phyloP scores from a whole-genome alignment of 208 protist species.

The Porcisia hertigi region DNA sequence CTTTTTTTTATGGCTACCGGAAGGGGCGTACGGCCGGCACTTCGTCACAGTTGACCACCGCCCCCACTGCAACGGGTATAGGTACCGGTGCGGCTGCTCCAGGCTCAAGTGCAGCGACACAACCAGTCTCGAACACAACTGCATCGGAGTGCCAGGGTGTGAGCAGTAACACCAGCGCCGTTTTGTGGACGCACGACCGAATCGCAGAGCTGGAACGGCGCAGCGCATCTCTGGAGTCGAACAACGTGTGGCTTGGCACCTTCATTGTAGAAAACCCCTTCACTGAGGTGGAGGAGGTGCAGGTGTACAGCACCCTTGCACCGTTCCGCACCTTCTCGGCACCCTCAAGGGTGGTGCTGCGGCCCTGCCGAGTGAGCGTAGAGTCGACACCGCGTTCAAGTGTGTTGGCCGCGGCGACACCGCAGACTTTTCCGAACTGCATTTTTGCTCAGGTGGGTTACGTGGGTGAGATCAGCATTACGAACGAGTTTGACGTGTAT shows the following conservation, averaged over 20 bases:
- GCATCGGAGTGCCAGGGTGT: neutral
- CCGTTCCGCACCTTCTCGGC: slow-evolving; percentile 76
- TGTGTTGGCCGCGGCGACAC: neutral
- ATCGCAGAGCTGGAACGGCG: slow-evolving; percentile 56
- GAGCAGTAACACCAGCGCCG: neutral
- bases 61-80: neutral
- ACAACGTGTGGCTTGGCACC: slow-evolving; percentile 81
- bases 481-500: slow-evolving; percentile 53
- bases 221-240: slow-evolving; percentile 39
- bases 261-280: slow-evolving; percentile 62
- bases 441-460: slow-evolving; percentile 36
- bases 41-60: neutral
- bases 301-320: slow-evolving; percentile 70
- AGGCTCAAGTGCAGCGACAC: neutral
- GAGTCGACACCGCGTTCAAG: neutral
- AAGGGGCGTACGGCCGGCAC: slow-evolving; percentile 31
- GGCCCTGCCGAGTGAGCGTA: slow-evolving; percentile 23
- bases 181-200: slow-evolving; percentile 54
- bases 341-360: slow-evolving; percentile 29
- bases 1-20: slow-evolving; percentile 62
- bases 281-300: slow-evolving; percentile 75
- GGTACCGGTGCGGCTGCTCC: neutral
- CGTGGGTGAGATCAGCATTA: slow-evolving; percentile 51
- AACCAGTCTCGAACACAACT: neutral
- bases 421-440: slow-evolving; percentile 3